Conservation (phyloP, 2,329 filamentous ascomycete genomes). For the Penicillium vulpinum region DNA sequence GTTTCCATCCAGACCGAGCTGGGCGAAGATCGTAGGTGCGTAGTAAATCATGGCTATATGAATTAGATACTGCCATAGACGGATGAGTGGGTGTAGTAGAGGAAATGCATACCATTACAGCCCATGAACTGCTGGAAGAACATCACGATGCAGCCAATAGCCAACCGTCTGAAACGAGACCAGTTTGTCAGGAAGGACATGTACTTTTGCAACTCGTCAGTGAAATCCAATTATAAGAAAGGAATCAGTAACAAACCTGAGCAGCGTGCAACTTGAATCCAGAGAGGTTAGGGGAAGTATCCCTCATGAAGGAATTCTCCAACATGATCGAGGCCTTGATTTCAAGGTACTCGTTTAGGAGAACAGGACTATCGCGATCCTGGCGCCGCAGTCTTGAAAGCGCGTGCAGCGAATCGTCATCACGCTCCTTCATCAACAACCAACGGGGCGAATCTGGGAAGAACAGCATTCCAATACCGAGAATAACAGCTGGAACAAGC, state of each 20-base stretch:
- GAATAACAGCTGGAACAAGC: conserved; percentile 41
- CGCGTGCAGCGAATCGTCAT: conserved; percentile 51
- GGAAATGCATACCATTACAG: conserved; percentile 39
- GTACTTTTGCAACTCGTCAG: conserved; percentile 25
- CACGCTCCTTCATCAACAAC: conserved; percentile 50
- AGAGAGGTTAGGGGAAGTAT: conserved; percentile 31
- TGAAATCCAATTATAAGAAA: not conserved
- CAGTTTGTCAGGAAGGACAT: conserved; percentile 36
- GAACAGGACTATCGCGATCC: conserved; percentile 44
- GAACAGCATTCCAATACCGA: conserved; percentile 47
- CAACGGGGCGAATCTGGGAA: conserved; percentile 60
- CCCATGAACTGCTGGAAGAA: conserved; percentile 52
- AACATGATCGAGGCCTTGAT: conserved; percentile 49
- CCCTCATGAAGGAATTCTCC: conserved; percentile 35
- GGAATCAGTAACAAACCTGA: conserved; percentile 23
- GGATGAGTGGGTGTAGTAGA: not conserved
- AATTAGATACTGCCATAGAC: not conserved
- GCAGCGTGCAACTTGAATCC: conserved; percentile 34
- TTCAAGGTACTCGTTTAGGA: conserved; percentile 54
- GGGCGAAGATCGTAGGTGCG: conserved; percentile 49
- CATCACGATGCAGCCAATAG: conserved; percentile 43
- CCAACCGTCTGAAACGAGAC: conserved; percentile 39
- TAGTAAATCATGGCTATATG: conserved; percentile 50
- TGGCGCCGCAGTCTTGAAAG: conserved; percentile 53
- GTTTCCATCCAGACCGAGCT: conserved; percentile 44